Evolutionary conservation across 2,329 filamentous ascomycete species (phyloP).

Genomic region (Talaromyces amestolkiae): DNA sequence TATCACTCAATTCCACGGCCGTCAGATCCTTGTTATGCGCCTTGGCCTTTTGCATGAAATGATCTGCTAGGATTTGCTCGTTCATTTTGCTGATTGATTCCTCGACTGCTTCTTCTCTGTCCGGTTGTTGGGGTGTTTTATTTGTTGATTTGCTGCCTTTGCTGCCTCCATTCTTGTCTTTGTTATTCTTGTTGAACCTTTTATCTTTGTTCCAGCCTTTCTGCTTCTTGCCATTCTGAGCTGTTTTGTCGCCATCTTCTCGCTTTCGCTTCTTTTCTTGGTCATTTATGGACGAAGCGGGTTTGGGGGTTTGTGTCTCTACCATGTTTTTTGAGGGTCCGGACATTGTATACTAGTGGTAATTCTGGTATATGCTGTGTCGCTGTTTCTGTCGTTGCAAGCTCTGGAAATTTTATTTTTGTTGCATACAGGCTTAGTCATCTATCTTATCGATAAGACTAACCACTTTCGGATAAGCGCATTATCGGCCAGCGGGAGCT

Average conservation of each 20-base stretch:
- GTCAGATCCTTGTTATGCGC: slow-evolving; percentile 79
- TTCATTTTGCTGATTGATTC: slow-evolving; percentile 79
- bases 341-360: not conserved
- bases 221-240: slow-evolving; percentile 22
- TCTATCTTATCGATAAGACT: slow-evolving; percentile 35
- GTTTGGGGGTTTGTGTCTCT: slow-evolving; percentile 21
- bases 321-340: slow-evolving; percentile 22
- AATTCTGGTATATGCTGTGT: not conserved
- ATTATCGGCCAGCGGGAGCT: no score
- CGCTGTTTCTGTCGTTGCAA: not conserved
- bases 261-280: slow-evolving; percentile 43
- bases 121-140: slow-evolving; percentile 33
- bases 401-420: slow-evolving; percentile 20
- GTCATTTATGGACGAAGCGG: slow-evolving; percentile 29
- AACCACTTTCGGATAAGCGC: not conserved
- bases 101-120: slow-evolving; percentile 74
- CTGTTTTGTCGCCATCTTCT: slow-evolving; percentile 32
- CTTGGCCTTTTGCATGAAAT: slow-evolving; percentile 74
- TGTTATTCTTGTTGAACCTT: slow-evolving; percentile 27
- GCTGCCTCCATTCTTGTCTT: slow-evolving; percentile 25
- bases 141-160: not conserved
- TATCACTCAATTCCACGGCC: slow-evolving; percentile 77
- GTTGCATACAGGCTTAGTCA: slow-evolving; percentile 29
- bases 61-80: slow-evolving; percentile 75
- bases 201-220: slow-evolving; percentile 30